These are phyloP conservation scores for Ceriops decandra DNA, from an alignment of 345 rosid species.

Conservation along the genomic window DNA sequence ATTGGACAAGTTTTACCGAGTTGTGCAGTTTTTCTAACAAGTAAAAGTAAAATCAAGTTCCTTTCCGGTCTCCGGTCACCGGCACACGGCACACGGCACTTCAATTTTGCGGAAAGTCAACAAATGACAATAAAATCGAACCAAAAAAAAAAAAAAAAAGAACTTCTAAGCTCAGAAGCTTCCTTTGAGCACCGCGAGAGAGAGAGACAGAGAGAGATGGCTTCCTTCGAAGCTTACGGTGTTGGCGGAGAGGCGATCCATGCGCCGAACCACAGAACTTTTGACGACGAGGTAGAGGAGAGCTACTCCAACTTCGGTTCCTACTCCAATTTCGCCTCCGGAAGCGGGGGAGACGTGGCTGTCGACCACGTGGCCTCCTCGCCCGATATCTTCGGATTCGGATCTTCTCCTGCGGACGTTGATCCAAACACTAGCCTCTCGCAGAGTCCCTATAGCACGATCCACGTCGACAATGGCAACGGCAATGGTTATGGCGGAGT, in stretches of 20 bases:
- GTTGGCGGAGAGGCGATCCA: constrained; percentile 39
- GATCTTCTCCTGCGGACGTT: constrained; percentile 26
- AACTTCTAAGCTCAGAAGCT: too few species aligned
- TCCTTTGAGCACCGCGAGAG: too few species aligned
- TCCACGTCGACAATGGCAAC: constrained; percentile 48
- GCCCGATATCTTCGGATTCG: constrained; percentile 48
- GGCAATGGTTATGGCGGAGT: constrained; percentile 40
- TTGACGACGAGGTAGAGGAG: constrained; percentile 40
- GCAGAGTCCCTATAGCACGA: constrained; percentile 45
- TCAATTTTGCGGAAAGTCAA: too few species aligned
- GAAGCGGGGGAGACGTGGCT: neutral
- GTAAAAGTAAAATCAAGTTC: too few species aligned
- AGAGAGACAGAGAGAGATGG: constrained; percentile 20
- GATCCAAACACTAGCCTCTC: constrained; percentile 44
- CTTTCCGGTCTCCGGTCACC: too few species aligned
- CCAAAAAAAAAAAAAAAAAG: too few species aligned
- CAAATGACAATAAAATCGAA: too few species aligned
- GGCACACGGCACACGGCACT: too few species aligned
- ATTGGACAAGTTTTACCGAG: too few species aligned
- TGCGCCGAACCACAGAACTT: constrained; percentile 30
- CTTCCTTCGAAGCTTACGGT: constrained; percentile 48
- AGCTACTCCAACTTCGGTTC: constrained; percentile 48
- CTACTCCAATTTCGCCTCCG: constrained; percentile 29
- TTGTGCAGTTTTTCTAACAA: too few species aligned
- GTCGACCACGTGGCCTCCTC: constrained; percentile 37